Conservation (phyloP, 805 yeast genomes). For the Candida germanica region DNA sequence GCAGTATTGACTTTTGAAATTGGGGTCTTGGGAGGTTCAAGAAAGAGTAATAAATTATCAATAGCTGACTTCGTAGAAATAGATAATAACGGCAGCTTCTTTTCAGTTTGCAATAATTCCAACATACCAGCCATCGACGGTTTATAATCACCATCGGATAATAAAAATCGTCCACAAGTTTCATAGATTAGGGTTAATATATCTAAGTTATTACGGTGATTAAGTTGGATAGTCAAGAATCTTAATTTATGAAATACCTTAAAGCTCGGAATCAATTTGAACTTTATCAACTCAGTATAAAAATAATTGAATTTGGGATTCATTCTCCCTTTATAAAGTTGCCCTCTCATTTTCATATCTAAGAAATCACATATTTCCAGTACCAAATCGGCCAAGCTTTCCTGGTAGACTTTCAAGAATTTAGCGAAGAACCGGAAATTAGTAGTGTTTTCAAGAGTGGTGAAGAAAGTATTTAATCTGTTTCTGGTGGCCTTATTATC, state of each 20-base stretch:
- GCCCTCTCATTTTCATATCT: constrained; percentile 60
- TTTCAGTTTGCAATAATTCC: constrained; percentile 48
- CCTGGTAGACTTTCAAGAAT: constrained; percentile 61
- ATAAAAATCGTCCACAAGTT: constrained; percentile 62
- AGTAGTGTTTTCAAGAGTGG: constrained; percentile 45
- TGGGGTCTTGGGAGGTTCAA: constrained; percentile 48
- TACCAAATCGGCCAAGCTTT: constrained; percentile 46
- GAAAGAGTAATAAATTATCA: constrained; percentile 49
- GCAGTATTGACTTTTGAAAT: neutral
- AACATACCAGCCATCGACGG: constrained; percentile 64
- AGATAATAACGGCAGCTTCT: constrained; percentile 47
- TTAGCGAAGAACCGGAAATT: constrained; percentile 55
- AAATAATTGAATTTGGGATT: constrained; percentile 59
- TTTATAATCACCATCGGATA: constrained; percentile 54
- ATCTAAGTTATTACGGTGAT: constrained; percentile 61
- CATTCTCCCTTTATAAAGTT: constrained; percentile 46
- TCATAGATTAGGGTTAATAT: constrained; percentile 70
- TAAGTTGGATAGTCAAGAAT: constrained; percentile 49
- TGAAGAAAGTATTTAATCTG: constrained; percentile 55
- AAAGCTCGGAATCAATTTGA: constrained; percentile 68
- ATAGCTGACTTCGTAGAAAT: constrained; percentile 58
- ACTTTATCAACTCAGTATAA: constrained; percentile 73
- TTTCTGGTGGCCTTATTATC: constrained; percentile 72
- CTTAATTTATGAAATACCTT: constrained; percentile 72
- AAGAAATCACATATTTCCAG: constrained; percentile 51